phyloP scores from a whole-genome alignment of 2,329 filamentous ascomycete genomes.

The Neophaeococcomyces aloes region DNA sequence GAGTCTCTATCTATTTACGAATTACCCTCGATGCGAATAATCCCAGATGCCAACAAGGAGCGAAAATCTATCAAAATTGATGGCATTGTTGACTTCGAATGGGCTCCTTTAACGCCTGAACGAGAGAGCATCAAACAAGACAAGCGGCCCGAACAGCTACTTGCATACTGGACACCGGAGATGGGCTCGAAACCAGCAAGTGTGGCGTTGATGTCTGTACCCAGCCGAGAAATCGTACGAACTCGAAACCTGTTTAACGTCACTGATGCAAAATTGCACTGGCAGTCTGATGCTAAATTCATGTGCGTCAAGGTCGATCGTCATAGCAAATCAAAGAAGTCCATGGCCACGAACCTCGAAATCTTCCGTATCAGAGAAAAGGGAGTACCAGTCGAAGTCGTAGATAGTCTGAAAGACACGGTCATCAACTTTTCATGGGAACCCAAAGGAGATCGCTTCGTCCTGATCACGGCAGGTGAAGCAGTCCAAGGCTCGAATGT shows the following conservation, averaged over 20 bases:
- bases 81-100: conserved; percentile 94
- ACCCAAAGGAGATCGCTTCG: conserved; percentile 92
- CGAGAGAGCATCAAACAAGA: conserved; percentile 81
- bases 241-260: conserved; percentile 97
- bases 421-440: conserved; percentile 99
- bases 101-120: conserved; percentile 73
- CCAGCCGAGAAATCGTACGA: conserved; percentile 85
- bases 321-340: conserved; percentile 99
- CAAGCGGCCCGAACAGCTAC: conserved; percentile 59
- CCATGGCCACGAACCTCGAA: conserved; percentile 88
- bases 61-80: conserved; percentile 94
- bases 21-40: conserved; percentile 73
- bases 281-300: conserved; percentile 90
- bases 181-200: conserved; percentile 96
- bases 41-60: conserved; percentile 41
- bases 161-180: conserved; percentile 98
- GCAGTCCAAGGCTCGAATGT: conserved; percentile 66
- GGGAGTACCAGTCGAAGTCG: conserved; percentile 94
- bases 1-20: conserved; percentile 88
- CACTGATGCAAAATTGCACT: conserved; percentile 93
- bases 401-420: conserved; percentile 94
- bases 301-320: conserved; percentile 97
- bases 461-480: conserved; percentile 91
- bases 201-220: conserved; percentile 91
- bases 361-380: conserved; percentile 98